These are phyloP conservation scores for Cryptosporidium meleagridis DNA, from an alignment of 169 alveolate genomes.

Conservation along the genomic window DNA sequence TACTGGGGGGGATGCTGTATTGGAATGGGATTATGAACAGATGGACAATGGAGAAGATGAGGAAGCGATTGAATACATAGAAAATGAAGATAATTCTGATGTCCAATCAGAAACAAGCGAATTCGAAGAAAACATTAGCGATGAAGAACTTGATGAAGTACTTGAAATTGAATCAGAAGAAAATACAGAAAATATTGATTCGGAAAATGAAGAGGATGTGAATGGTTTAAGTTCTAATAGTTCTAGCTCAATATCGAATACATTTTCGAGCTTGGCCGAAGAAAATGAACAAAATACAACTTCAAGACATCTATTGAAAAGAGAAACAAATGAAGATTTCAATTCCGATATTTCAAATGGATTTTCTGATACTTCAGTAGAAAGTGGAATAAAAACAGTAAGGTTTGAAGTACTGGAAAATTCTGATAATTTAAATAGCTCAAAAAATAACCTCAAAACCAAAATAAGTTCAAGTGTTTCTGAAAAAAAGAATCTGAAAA, in stretches of 20 bases:
- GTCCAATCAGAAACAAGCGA: not conserved
- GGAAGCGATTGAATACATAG: not conserved
- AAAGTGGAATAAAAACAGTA: not conserved
- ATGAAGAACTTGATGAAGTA: slow-evolving; percentile 6
- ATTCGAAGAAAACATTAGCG: not conserved
- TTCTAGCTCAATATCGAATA: not conserved
- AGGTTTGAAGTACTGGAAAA: not conserved
- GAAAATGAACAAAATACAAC: not conserved
- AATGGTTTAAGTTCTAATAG: not conserved
- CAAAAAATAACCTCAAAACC: not conserved
- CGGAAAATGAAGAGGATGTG: not conserved
- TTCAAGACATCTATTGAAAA: not conserved
- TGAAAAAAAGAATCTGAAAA: slow-evolving; percentile 10
- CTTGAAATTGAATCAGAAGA: not conserved
- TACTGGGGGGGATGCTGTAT: slow-evolving; percentile 73
- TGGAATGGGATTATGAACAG: slow-evolving; percentile 62
- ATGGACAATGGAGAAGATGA: not conserved
- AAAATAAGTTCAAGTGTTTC: not conserved
- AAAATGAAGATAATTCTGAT: not conserved
- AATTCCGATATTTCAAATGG: not conserved
- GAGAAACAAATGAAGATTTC: slow-evolving; percentile 3
- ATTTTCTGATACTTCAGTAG: not conserved
- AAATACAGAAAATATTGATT: not conserved
- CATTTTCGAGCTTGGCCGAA: not conserved
- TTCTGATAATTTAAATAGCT: not conserved